phyloP scores from a whole-genome alignment of 371 early-diverging fungal genomes.

The Apophysomyces variabilis region DNA sequence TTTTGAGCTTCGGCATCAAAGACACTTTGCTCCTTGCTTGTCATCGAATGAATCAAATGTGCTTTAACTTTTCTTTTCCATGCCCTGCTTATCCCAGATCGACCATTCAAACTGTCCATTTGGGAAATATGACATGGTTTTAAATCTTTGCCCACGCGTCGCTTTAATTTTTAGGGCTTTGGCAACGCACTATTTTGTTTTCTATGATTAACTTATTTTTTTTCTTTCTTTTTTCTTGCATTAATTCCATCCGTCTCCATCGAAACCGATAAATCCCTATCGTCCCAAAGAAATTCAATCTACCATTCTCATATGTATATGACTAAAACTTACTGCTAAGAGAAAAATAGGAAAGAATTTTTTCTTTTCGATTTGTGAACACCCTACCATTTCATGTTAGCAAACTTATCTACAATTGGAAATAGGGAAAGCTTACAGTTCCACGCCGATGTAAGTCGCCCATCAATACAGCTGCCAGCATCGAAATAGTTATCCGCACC shows the following conservation, averaged over 20 bases:
- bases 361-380: slow-evolving; percentile 94
- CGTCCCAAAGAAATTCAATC: slow-evolving; percentile 5
- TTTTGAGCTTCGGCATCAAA: background rate
- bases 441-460: slow-evolving; percentile 93
- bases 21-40: background rate
- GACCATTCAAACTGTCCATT: background rate
- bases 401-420: background rate
- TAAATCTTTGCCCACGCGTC: background rate
- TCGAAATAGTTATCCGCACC: slow-evolving; percentile 95
- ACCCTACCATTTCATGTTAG: slow-evolving; percentile 53
- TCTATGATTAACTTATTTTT: slow-evolving; percentile 4
- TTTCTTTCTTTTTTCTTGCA: background rate
- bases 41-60: background rate
- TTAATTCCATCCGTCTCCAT: slow-evolving; percentile 65
- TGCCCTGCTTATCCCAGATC: background rate
- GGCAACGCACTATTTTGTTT: background rate
- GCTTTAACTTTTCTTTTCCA: background rate
- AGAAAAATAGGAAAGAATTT: slow-evolving; percentile 90
- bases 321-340: slow-evolving; percentile 55
- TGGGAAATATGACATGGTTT: background rate
- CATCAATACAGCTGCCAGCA: slow-evolving; percentile 97
- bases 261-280: slow-evolving; percentile 82
- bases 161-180: background rate
- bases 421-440: slow-evolving; percentile 63
- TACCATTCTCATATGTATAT: background rate